These are phyloP conservation scores for Pouteria campechiana DNA, from an alignment of 179 eudicot genomes.

Conservation along the genomic window DNA sequence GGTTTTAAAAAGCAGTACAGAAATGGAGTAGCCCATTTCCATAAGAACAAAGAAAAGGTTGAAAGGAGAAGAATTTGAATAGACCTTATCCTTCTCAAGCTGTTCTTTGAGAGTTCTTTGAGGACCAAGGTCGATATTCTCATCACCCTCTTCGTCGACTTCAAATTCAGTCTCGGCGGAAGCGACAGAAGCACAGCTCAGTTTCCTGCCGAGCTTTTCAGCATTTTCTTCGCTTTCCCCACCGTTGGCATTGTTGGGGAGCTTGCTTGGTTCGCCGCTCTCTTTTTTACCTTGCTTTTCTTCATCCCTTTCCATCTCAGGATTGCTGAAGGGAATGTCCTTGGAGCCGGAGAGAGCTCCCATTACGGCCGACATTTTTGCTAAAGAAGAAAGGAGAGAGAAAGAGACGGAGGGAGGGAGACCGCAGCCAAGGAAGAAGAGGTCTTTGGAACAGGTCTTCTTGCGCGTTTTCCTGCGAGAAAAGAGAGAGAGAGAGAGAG, in stretches of 20 bases:
- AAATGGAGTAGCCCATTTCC: too few species aligned
- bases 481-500: too few species aligned
- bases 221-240: slow-evolving; percentile 4
- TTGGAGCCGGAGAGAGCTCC: slow-evolving; percentile 12
- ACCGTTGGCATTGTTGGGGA: slow-evolving; percentile 3
- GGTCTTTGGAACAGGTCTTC: too few species aligned
- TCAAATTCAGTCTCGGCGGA: slow-evolving; percentile 53
- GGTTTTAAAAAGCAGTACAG: too few species aligned
- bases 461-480: too few species aligned
- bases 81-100: slow-evolving; percentile 76
- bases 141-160: slow-evolving; percentile 17
- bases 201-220: neutral
- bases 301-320: slow-evolving; percentile 14
- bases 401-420: too few species aligned
- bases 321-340: too few species aligned
- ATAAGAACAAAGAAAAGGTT: too few species aligned
- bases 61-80: neutral
- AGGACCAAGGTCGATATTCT: slow-evolving; percentile 50
- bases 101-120: slow-evolving; percentile 53
- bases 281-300: slow-evolving; percentile 1
- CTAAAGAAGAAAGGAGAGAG: too few species aligned
- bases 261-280: slow-evolving; percentile 3
- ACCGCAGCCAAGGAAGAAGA: too few species aligned
- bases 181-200: slow-evolving; percentile 18
- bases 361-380: too few species aligned